These are phyloP conservation scores for Amanita polypyramis DNA, from an alignment of 768 basidiomycete genomes.

Conservation along the genomic window DNA sequence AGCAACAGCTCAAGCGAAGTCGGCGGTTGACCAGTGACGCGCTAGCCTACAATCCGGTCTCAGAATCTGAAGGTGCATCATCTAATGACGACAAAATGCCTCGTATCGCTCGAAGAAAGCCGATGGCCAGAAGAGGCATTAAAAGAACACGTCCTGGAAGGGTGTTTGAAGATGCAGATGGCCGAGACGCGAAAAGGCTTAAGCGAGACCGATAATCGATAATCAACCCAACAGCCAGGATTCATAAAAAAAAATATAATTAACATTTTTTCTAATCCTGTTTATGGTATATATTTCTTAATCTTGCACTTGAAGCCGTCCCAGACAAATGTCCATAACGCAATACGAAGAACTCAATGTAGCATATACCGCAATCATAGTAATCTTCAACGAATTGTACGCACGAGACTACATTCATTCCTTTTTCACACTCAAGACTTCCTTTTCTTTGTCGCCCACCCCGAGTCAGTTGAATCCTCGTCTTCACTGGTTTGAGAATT, in stretches of 20 bases:
- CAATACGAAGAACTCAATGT: not conserved
- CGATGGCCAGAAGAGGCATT: constrained; percentile 19
- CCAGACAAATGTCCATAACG: not conserved
- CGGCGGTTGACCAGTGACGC: constrained; percentile 24
- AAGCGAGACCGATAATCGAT: constrained; percentile 5
- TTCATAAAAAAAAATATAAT: not conserved
- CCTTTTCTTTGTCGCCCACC: constrained; percentile 2
- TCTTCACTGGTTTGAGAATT: not conserved
- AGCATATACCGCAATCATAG: not conserved
- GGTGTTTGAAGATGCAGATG: constrained; percentile 16
- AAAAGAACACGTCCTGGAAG: constrained; percentile 27
- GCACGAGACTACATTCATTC: not conserved
- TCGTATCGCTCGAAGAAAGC: constrained; percentile 4
- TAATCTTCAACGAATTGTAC: constrained; percentile 1
- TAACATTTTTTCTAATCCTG: not conserved
- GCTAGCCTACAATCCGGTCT: constrained; percentile 26
- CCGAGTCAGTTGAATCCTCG: not conserved
- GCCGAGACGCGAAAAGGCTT: constrained; percentile 23
- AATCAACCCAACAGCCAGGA: too few relatives aligned
- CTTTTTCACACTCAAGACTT: not conserved
- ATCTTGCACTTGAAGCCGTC: not conserved
- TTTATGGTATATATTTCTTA: constrained; percentile 3
- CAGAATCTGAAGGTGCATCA: constrained; percentile 14
- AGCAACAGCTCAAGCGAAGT: constrained; percentile 11
- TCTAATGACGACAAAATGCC: constrained; percentile 17